phyloP scores from a whole-genome alignment of 768 basidiomycete genomes.

The Suillus ampliporus region DNA sequence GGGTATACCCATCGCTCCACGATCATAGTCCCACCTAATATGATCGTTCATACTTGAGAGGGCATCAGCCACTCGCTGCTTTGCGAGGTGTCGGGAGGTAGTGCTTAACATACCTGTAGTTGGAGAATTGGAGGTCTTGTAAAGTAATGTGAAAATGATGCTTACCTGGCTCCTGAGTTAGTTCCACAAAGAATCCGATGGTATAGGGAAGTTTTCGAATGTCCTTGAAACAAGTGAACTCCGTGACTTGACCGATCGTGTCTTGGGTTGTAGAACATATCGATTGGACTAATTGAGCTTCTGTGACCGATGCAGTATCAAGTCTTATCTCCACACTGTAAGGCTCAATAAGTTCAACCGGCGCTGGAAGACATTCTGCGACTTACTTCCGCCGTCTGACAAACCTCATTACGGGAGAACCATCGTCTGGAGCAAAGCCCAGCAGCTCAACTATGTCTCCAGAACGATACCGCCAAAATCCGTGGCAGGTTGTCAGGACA shows the following conservation, averaged over 20 bases:
- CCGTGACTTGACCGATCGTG: constrained; percentile 15
- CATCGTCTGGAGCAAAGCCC: too few species aligned
- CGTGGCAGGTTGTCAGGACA: too few species aligned
- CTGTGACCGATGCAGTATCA: constrained; percentile 12
- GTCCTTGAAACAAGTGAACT: constrained; percentile 6
- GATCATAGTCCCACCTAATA: too few species aligned
- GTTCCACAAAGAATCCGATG: constrained; percentile 20
- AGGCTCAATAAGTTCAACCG: too few species aligned
- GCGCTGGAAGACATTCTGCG: too few species aligned
- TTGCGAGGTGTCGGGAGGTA: constrained; percentile 2
- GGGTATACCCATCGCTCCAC: constrained; percentile 14
- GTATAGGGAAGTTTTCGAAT: constrained; percentile 7
- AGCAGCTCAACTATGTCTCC: too few species aligned
- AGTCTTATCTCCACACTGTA: constrained; percentile 20
- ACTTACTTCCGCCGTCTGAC: too few species aligned
- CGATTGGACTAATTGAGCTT: constrained; percentile 15
- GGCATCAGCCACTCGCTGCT: constrained; percentile 16
- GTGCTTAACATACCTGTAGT: constrained; percentile 11
- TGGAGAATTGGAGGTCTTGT: constrained; percentile 1
- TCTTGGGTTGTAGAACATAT: constrained; percentile 17
- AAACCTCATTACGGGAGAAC: too few species aligned
- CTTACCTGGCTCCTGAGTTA: constrained; percentile 17
- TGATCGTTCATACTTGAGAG: constrained; percentile 6
- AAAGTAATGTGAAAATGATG: background rate
- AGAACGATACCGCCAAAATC: too few species aligned